Base-by-base conservation (phyloP, 129 eudicot species). In the Artemisia annua region DNA sequence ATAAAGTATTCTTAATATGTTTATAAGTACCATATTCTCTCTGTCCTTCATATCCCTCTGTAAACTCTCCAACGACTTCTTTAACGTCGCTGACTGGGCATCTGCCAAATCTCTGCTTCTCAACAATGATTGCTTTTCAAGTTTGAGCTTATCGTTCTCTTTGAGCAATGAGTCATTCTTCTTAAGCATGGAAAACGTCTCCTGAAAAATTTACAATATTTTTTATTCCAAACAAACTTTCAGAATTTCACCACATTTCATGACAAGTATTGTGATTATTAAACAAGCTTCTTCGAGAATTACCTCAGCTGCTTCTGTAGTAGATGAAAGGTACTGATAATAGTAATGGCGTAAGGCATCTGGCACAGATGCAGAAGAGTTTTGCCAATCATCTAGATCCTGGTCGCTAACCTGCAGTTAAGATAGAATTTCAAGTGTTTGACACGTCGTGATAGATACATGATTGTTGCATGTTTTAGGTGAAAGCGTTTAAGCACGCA, bases 341-440 rank as follows among this genome's bases (percentile, higher is more conserved):
- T 95, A 95, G 84, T 95, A 95, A 73, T 83, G 99, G 62, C 99
- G 97, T 86, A 95, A 73, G 6, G 99, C 97, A 83, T 95, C 99
- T 56, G 96, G 82, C 69, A 95, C 96, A 82, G 87, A 95, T 69
- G 96, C 99, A 82, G 96, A 80, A 49, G 99, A 90, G 75, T 83
- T 90, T 50, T 83, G 82, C 97, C 97, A 88, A 75, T 80, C 85
- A 74, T 95, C 96, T 74, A 95, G 81, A 79, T 95, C 86, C 81
- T 90, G 99, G 79, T 90, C 94, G 39, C 89, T 85, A 63, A 95
- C 99, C 99, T 95, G 84, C 63, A 70, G 48, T 74, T 74, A 35
- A 60, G 14, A 48, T 30, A 66, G 64, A 70, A 20, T 72, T 60
- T 61, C 51, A 82, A 56, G 13, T 48, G 63, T 28, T 48, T 20